Evolutionary conservation across 1,284 basidiomycete genomes (phyloP).

Genomic region (Puccinia coronata): DNA sequence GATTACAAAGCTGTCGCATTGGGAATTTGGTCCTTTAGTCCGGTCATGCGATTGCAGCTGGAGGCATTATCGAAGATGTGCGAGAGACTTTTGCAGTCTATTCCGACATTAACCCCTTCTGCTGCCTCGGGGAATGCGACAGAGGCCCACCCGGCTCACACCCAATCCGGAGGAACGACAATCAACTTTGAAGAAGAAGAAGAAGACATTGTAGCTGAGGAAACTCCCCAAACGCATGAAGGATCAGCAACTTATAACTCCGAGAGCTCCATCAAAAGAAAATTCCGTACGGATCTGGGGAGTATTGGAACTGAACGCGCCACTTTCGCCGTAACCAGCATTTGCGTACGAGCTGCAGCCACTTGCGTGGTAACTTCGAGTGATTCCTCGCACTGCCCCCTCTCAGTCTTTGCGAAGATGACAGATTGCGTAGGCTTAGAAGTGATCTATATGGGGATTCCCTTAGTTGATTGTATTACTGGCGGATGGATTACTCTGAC

Average conservation of each 20-base stretch:
- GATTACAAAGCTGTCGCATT: background rate
- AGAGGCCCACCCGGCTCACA: conserved; percentile 24
- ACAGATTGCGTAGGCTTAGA: conserved; percentile 28
- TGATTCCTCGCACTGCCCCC: background rate
- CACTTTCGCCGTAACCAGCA: conserved; percentile 3
- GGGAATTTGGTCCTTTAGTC: conserved; percentile 21
- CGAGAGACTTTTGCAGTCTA: conserved; percentile 21
- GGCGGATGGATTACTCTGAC: conserved; percentile 22
- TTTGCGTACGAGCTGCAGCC: conserved; percentile 27
- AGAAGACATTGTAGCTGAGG: conserved; percentile 10
- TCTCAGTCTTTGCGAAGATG: conserved; percentile 5
- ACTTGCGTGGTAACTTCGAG: conserved; percentile 13
- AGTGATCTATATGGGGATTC: conserved; percentile 26
- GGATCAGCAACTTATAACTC: background rate
- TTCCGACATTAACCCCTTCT: conserved; percentile 6
- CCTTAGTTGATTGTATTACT: conserved; percentile 28
- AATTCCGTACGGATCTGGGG: conserved; percentile 31
- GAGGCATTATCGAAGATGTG: conserved; percentile 39
- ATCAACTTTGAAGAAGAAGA: conserved; percentile 46
- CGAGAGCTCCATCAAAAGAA: conserved; percentile 15
- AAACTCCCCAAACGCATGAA: background rate
- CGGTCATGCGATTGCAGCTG: conserved; percentile 8
- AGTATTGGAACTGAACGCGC: conserved; percentile 25
- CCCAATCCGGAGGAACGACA: conserved; percentile 21
- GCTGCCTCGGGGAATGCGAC: background rate